Base-by-base conservation (phyloP, 768 basidiomycete species). In the Kwoniella dejecticola region DNA sequence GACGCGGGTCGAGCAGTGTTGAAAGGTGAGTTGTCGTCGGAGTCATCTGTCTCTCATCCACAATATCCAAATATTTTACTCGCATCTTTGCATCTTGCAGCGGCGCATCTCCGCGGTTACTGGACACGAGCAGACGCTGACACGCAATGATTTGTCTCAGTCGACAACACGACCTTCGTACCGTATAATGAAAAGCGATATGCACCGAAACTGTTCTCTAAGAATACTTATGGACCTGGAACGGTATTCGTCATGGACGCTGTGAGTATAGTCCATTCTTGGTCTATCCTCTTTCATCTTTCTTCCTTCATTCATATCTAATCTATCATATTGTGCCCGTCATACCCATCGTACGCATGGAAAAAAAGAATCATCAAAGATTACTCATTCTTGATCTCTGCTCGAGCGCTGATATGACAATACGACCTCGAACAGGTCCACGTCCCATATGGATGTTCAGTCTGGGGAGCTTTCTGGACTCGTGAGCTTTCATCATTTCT, bases 401-500 rank as follows among this genome's bases (percentile, higher is more conserved):
- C n/a, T n/a, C n/a, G n/a, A n/a, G n/a, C n/a, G n/a, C n/a, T n/a
- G n/a, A n/a, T n/a, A n/a, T n/a, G n/a, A n/a, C n/a, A n/a, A n/a
- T n/a, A n/a, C n/a, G n/a, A n/a, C n/a, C 19, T 42, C 17, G 19
- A n/a, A 4, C n/a, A 53, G 52, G 56, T 77, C 5, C 80, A 80
- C 57, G 47, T 76, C 27, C 86, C 85, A 8, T 85, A 82, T 62
- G 86, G 86, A 23, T 86, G 86, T 72, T 83, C 82, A 41, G 85
- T 83, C 48, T 66, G 81, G 73, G 53, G 52, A 4, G 71, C 73
- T 4, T 68, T 72, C 36, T 77, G 72, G 71, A 70, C 73, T 23
- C 54, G 58, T 63, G 26, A 52, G 62, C 58, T 19, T n/a, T 36
- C 19, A 2, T 33, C 4, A 29, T 50, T 23, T 23, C 21, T 12